Evolutionary conservation across 805 yeast genomes (phyloP).

Genomic region (Candida mattraensis): DNA sequence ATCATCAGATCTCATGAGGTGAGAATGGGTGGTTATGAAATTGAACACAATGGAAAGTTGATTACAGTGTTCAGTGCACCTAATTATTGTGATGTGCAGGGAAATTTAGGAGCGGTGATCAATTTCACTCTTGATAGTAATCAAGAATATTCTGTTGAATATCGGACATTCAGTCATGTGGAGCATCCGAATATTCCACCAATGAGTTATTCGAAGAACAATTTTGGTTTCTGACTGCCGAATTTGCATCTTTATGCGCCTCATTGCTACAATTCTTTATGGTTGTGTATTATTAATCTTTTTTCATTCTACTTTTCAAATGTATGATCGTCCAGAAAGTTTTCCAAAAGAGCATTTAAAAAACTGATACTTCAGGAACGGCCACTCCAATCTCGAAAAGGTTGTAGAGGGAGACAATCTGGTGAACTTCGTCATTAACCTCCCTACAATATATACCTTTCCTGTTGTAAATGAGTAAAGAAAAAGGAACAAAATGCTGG

Average conservation of each 20-base stretch:
- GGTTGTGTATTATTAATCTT: constrained; percentile 5
- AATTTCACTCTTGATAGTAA: constrained; percentile 54
- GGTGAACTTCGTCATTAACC: constrained; percentile 32
- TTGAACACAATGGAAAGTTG: constrained; percentile 82
- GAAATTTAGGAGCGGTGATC: constrained; percentile 87
- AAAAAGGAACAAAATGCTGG: too few relatives aligned
- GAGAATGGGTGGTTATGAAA: constrained; percentile 84
- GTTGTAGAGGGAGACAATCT: constrained; percentile 42
- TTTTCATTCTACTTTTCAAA: constrained; percentile 1
- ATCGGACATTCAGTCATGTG: constrained; percentile 71
- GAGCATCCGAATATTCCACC: constrained; percentile 91
- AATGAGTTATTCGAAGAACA: constrained; percentile 77
- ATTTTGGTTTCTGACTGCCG: constrained; percentile 37
- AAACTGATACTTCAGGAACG: too few relatives aligned
- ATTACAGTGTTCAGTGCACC: constrained; percentile 98
- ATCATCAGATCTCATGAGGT: constrained; percentile 95
- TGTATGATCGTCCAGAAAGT: constrained; percentile 16
- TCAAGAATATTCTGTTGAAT: constrained; percentile 49
- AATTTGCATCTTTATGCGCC: background rate
- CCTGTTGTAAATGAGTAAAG: constrained; percentile 32
- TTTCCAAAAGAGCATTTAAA: constrained; percentile 8
- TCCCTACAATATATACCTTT: constrained; percentile 41
- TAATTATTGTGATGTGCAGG: constrained; percentile 91
- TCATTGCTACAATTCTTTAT: background rate
- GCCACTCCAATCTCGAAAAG: constrained; percentile 32